phyloP scores from a whole-genome alignment of 2,329 filamentous ascomycete genomes.

The Cadophora gregata region DNA sequence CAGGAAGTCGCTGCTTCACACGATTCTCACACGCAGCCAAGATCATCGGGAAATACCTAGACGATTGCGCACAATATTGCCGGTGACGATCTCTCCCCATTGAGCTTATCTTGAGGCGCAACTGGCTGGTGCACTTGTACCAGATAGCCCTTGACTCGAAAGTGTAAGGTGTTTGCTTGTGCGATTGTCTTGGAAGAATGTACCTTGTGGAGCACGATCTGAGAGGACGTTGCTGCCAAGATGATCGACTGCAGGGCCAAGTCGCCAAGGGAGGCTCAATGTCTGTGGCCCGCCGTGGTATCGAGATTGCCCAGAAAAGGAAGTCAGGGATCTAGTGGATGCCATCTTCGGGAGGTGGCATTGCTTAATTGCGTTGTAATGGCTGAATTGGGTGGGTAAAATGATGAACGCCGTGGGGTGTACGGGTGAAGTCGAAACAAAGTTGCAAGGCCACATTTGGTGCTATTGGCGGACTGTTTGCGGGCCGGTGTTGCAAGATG shows the following conservation, averaged over 20 bases:
- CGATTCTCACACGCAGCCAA: conserved; percentile 13
- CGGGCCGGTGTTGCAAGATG: conserved; percentile 10
- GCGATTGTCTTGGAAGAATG: background rate
- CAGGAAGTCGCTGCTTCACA: conserved; percentile 18
- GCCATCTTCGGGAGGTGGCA: conserved; percentile 21
- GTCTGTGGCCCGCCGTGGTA: conserved; percentile 6
- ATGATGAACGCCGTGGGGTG: conserved; percentile 7
- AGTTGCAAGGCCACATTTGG: background rate
- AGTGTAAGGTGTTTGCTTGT: conserved; percentile 7
- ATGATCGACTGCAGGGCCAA: conserved; percentile 24
- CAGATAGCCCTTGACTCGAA: conserved; percentile 11
- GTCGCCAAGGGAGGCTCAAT: conserved; percentile 26
- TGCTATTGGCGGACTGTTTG: background rate
- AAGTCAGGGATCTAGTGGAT: background rate
- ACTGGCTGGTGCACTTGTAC: conserved; percentile 9
- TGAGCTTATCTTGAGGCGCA: conserved; percentile 28
- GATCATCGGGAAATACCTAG: conserved; percentile 18
- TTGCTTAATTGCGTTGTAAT: conserved; percentile 28
- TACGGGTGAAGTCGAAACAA: background rate
- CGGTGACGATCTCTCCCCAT: conserved; percentile 29
- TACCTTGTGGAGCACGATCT: conserved; percentile 8
- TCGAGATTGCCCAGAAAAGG: conserved; percentile 14
- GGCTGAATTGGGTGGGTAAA: conserved; percentile 6
- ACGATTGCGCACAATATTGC: conserved; percentile 24
- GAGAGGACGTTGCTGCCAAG: conserved; percentile 25